Evolutionary conservation across 164 flowering plant genomes (phyloP).

Genomic region (Berberis thunbergii): DNA sequence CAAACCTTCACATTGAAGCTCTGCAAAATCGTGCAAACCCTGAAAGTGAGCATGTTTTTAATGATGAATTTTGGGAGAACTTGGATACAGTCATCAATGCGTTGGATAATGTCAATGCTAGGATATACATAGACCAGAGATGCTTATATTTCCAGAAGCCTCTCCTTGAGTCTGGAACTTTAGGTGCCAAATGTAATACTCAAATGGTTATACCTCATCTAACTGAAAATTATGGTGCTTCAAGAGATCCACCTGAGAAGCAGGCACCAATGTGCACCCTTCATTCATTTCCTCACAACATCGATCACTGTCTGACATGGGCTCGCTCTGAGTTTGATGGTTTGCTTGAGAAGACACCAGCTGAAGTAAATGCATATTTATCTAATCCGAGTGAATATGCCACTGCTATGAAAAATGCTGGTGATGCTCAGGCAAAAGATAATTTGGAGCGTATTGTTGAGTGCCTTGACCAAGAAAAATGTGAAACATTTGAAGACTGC

Average conservation of each 20-base stretch:
- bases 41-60: constrained; percentile 72
- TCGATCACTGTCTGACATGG: constrained; percentile 92
- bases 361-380: constrained; percentile 74
- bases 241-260: constrained; percentile 88
- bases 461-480: constrained; percentile 65
- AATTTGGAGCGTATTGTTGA: constrained; percentile 72
- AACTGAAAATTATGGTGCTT: constrained; percentile 84
- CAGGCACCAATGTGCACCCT: constrained; percentile 97
- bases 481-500: constrained; percentile 74
- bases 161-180: constrained; percentile 82
- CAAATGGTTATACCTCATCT: constrained; percentile 91
- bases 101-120: constrained; percentile 78
- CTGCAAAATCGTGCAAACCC: constrained; percentile 77
- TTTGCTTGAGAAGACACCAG: constrained; percentile 84
- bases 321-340: constrained; percentile 95
- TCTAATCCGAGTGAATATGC: constrained; percentile 58
- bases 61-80: constrained; percentile 82
- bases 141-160: constrained; percentile 89
- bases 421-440: constrained; percentile 87
- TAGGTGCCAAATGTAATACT: constrained; percentile 89
- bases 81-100: constrained; percentile 67
- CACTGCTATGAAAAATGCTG: constrained; percentile 55
- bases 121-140: constrained; percentile 76
- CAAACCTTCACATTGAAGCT: constrained; percentile 53
- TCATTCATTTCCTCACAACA: constrained; percentile 88